phyloP scores from a whole-genome alignment of 2,329 filamentous ascomycete species.

The Aspergillus bombycis region DNA sequence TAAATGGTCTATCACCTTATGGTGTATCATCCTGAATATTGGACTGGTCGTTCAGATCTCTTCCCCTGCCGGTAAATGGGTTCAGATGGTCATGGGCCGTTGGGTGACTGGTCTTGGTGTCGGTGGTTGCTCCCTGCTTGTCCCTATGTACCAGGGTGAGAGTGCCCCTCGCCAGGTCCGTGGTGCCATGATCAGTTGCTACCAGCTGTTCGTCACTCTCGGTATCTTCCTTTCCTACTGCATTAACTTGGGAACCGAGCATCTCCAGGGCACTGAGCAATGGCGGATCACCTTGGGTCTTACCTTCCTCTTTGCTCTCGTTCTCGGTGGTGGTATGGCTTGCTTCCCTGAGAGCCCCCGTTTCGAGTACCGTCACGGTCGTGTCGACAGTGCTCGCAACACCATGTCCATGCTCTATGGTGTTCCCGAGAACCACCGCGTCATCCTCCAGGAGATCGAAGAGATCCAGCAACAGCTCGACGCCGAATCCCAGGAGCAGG shows the following conservation, averaged over 20 bases:
- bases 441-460: slow-evolving; percentile 56
- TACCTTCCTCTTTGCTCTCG: slow-evolving; percentile 59
- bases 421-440: slow-evolving; percentile 55
- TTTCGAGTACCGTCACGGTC: slow-evolving; percentile 60
- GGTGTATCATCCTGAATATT: slow-evolving; percentile 45
- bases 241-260: slow-evolving; percentile 50
- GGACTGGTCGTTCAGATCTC: slow-evolving; percentile 50
- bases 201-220: slow-evolving; percentile 53
- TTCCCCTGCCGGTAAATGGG: slow-evolving; percentile 41
- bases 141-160: slow-evolving; percentile 53
- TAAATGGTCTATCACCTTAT: slow-evolving; percentile 46
- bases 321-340: slow-evolving; percentile 59
- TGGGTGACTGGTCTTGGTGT: slow-evolving; percentile 50
- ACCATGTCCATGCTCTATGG: slow-evolving; percentile 61
- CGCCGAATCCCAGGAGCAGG: slow-evolving; percentile 48
- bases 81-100: slow-evolving; percentile 48
- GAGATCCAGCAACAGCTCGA: slow-evolving; percentile 63
- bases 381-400: slow-evolving; percentile 53
- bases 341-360: slow-evolving; percentile 62
- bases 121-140: slow-evolving; percentile 47
- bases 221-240: slow-evolving; percentile 51
- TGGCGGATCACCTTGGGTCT: slow-evolving; percentile 59
- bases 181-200: slow-evolving; percentile 51
- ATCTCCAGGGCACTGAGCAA: slow-evolving; percentile 45
- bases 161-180: slow-evolving; percentile 50